Conservation (phyloP, 192 early-diverging fungal genomes). For the Chytriomyces sp. region DNA sequence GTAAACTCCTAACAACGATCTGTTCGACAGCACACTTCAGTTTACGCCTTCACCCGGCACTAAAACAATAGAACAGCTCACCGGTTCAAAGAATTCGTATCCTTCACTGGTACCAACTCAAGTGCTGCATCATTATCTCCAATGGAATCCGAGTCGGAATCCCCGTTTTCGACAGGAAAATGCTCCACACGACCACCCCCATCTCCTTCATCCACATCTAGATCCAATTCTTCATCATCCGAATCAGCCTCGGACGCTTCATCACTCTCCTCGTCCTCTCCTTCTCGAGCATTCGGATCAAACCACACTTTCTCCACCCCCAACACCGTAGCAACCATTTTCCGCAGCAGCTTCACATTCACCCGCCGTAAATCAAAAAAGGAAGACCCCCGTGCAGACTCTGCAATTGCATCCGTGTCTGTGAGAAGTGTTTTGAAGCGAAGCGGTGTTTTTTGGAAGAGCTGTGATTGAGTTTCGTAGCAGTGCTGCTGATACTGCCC, state of each 20-base stretch:
- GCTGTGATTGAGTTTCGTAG: not conserved
- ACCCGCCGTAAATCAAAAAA: constrained; percentile 9
- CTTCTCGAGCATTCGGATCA: not conserved
- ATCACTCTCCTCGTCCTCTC: not conserved
- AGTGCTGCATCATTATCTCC: not conserved
- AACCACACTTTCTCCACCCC: not conserved
- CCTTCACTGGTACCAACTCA: constrained; percentile 16
- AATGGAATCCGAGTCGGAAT: not conserved
- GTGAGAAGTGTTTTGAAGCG: constrained; percentile 1
- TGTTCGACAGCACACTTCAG: not conserved
- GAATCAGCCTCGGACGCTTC: not conserved
- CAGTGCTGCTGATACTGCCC: not conserved
- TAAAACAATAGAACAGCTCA: not conserved
- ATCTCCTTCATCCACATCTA: not conserved
- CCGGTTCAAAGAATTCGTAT: constrained; percentile 22
- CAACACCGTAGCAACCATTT: constrained; percentile 5
- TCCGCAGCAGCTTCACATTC: not conserved
- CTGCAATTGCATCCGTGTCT: constrained; percentile 20
- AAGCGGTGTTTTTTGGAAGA: not conserved
- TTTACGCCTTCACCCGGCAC: not conserved
- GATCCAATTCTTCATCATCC: constrained; percentile 16
- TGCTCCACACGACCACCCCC: not conserved
- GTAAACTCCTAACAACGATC: constrained; percentile 21
- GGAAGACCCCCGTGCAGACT: not conserved
- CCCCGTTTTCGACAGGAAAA: not conserved